These are phyloP conservation scores for Mycena olivaceomarginata DNA, from an alignment of 768 basidiomycete genomes.

Conservation along the genomic window DNA sequence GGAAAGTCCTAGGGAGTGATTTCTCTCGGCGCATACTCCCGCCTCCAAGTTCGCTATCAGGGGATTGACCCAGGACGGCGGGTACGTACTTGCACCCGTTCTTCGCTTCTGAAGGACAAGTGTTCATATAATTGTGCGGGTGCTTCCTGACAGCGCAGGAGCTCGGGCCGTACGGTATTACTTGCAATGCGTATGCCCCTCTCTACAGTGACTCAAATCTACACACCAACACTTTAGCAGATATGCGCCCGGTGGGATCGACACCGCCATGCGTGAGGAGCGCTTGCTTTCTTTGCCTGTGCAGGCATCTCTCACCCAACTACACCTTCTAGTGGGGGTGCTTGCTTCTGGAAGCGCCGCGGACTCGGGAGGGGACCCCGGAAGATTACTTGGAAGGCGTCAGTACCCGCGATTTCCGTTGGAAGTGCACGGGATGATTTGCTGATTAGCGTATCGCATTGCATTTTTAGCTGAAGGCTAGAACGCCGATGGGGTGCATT, in stretches of 20 bases:
- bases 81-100: background rate
- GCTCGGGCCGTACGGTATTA: constrained; percentile 48
- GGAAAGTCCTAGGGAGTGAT: constrained; percentile 14
- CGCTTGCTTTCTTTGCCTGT: background rate
- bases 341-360: constrained; percentile 26
- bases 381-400: constrained; percentile 2
- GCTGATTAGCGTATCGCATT: background rate
- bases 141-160: constrained; percentile 42
- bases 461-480: constrained; percentile 25
- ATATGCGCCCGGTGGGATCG: constrained; percentile 44
- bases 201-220: no score
- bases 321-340: constrained; percentile 8
- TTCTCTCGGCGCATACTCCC: constrained; percentile 46
- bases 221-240: no score
- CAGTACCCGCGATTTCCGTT: background rate
- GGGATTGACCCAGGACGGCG: constrained; percentile 30
- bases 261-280: constrained; percentile 42
- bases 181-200: constrained; percentile 49
- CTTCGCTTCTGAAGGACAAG: background rate
- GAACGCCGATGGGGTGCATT: constrained; percentile 21
- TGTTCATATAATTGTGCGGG: background rate
- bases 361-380: background rate
- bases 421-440: background rate
- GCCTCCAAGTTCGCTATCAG: constrained; percentile 54
- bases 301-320: background rate